A percentile compares a stretch with the other conserved stretches of the same genome.
Evolutionary conservation across 192 early-diverging fungal genomes (phyloP).

Genomic region (Coemansia umbellata): DNA sequence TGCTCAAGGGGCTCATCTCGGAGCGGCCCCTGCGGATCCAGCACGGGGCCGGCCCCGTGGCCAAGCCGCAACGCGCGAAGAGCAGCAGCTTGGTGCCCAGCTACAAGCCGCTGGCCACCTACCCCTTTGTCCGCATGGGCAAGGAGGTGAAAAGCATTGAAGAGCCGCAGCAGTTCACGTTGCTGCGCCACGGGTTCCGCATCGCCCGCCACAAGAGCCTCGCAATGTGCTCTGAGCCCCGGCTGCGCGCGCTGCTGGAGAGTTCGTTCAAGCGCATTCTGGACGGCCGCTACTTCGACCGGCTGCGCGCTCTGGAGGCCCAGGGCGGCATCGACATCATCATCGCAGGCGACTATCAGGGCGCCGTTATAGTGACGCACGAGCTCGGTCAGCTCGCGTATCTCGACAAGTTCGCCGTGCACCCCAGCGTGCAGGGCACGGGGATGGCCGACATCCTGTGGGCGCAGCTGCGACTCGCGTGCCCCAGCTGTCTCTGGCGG

Average conservation of each 20-base stretch:
- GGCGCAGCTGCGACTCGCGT: conserved; percentile 67
- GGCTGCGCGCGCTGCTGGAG: conserved; percentile 65
- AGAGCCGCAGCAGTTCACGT: conserved; percentile 57
- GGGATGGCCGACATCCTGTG: conserved; percentile 95
- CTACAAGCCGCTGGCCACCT: conserved; percentile 33
- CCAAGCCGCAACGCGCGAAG: neutral
- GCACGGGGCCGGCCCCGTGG: conserved; percentile 11
- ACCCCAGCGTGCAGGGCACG: conserved; percentile 81
- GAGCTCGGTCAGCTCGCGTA: conserved; percentile 60
- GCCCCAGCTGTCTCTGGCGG: conserved; percentile 75
- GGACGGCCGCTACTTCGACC: conserved; percentile 54
- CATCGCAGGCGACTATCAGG: conserved; percentile 88
- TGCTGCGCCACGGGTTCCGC: conserved; percentile 73
- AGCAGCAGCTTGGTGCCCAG: conserved; percentile 11
- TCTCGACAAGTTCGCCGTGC: conserved; percentile 91
- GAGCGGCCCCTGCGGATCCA: conserved; percentile 32
- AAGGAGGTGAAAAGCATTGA: neutral
- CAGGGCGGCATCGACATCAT: conserved; percentile 59
- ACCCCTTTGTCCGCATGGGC: conserved; percentile 30
- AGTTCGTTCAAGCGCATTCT: conserved; percentile 69
- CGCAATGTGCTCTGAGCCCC: conserved; percentile 38
- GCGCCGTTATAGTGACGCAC: conserved; percentile 78
- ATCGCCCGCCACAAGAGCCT: conserved; percentile 59
- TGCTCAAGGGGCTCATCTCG: conserved; percentile 50
- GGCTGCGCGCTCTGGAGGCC: conserved; percentile 54